Evolutionary conservation across 192 early-diverging fungal species (phyloP).

Genomic region (Irineochytrium annulatum): DNA sequence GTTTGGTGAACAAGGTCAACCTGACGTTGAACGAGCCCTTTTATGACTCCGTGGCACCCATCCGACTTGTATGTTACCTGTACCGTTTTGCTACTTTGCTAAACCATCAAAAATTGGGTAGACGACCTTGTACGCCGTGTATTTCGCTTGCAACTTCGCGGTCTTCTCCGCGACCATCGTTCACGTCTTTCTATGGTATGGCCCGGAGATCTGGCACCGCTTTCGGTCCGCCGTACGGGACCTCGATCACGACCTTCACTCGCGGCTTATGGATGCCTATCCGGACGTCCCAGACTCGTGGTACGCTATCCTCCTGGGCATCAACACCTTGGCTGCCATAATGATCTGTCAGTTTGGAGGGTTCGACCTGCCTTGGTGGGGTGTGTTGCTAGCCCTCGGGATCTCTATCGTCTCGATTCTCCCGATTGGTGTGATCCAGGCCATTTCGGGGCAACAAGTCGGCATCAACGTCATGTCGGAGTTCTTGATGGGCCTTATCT

Average conservation of each 20-base stretch:
- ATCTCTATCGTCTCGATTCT: slow-evolving; percentile 19
- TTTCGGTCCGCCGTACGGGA: not conserved
- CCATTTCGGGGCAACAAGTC: slow-evolving; percentile 72
- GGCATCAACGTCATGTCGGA: slow-evolving; percentile 83
- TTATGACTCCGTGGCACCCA: not conserved
- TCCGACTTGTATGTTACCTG: too few species aligned
- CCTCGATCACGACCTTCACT: slow-evolving; percentile 54
- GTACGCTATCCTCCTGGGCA: slow-evolving; percentile 47
- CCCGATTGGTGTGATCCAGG: slow-evolving; percentile 75
- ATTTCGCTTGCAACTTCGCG: not conserved
- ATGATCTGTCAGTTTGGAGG: slow-evolving; percentile 28
- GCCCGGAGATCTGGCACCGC: slow-evolving; percentile 1
- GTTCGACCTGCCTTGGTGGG: slow-evolving; percentile 73
- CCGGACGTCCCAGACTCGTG: slow-evolving; percentile 63
- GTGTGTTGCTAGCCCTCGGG: slow-evolving; percentile 28
- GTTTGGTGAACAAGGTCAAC: not conserved
- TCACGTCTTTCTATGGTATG: slow-evolving; percentile 8
- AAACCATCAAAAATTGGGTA: too few species aligned
- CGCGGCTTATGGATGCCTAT: slow-evolving; percentile 64
- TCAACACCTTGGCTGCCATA: not conserved
- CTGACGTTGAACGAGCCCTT: slow-evolving; percentile 6
- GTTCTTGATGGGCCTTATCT: slow-evolving; percentile 75
- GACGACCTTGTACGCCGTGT: not conserved
- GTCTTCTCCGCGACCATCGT: not conserved
- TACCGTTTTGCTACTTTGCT: too few species aligned